These are phyloP conservation scores for Fusarium sp. DNA, from an alignment of 2,329 filamentous ascomycete species.

Conservation along the genomic window DNA sequence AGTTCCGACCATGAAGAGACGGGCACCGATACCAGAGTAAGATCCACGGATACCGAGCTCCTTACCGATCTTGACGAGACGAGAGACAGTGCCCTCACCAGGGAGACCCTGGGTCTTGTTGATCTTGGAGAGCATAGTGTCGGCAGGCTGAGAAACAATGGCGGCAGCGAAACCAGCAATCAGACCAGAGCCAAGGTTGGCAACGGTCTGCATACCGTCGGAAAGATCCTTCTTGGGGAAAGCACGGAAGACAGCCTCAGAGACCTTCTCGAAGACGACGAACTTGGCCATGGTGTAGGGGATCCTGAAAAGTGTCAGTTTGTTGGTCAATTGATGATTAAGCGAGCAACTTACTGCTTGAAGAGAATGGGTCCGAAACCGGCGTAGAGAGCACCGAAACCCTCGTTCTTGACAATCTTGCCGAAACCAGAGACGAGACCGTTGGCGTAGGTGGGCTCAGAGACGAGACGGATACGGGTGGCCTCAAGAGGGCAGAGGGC, in stretches of 20 bases:
- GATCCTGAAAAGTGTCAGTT: conserved; percentile 65
- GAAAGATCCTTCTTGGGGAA: conserved; percentile 79
- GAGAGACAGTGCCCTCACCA: conserved; percentile 83
- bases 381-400: conserved; percentile 87
- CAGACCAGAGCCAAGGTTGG: conserved; percentile 75
- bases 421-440: conserved; percentile 82
- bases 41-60: conserved; percentile 84
- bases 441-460: conserved; percentile 84
- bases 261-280: conserved; percentile 91
- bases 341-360: conserved; percentile 53
- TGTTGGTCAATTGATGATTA: neutral
- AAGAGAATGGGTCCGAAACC: conserved; percentile 90
- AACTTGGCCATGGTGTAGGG: conserved; percentile 97
- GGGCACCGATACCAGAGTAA: conserved; percentile 84
- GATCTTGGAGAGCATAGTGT: conserved; percentile 95
- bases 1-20: conserved; percentile 72
- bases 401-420: conserved; percentile 87
- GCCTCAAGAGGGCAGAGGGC: conserved; percentile 92
- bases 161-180: conserved; percentile 82
- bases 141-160: conserved; percentile 87
- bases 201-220: conserved; percentile 76
- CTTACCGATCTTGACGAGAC: conserved; percentile 88
- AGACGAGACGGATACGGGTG: conserved; percentile 93
- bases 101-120: conserved; percentile 93
- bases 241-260: conserved; percentile 75